phyloP scores from a whole-genome alignment of 2,329 filamentous ascomycete species.

The Pseudocercospora macadamiae region DNA sequence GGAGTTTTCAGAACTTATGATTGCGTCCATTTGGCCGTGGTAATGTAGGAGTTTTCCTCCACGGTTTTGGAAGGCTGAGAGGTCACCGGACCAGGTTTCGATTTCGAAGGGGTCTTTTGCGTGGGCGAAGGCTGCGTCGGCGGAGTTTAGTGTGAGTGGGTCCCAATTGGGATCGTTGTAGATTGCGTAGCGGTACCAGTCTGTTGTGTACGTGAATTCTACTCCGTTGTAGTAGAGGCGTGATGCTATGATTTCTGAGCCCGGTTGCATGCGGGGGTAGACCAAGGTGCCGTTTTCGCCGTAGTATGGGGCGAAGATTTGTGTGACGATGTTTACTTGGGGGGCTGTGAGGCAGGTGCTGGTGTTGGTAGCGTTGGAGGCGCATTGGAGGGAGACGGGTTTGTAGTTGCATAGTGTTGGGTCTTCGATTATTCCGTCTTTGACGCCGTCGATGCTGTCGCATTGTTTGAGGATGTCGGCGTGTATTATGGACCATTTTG shows the following conservation, averaged over 20 bases:
- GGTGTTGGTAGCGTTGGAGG: conserved; percentile 37
- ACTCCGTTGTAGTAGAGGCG: conserved; percentile 42
- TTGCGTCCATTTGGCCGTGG: conserved; percentile 42
- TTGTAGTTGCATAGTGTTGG: conserved; percentile 48
- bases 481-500: conserved; percentile 46
- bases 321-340: conserved; percentile 47
- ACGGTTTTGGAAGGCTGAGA: conserved; percentile 42
- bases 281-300: conserved; percentile 48
- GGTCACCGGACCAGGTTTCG: conserved; percentile 47
- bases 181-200: conserved; percentile 55
- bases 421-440: conserved; percentile 52
- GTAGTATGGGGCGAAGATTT: conserved; percentile 45
- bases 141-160: conserved; percentile 38
- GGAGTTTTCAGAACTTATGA: conserved; percentile 49
- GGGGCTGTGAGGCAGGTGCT: conserved; percentile 46
- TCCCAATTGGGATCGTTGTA: conserved; percentile 51
- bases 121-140: conserved; percentile 42
- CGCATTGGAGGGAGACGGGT: conserved; percentile 43
- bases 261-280: conserved; percentile 55
- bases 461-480: conserved; percentile 51
- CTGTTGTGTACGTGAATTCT: conserved; percentile 47
- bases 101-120: conserved; percentile 42
- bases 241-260: conserved; percentile 45
- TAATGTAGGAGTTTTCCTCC: conserved; percentile 54
- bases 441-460: conserved; percentile 50